Base-by-base conservation (phyloP, 176 grass and related monocot genomes). In the Cenchrus fungigraminus region DNA sequence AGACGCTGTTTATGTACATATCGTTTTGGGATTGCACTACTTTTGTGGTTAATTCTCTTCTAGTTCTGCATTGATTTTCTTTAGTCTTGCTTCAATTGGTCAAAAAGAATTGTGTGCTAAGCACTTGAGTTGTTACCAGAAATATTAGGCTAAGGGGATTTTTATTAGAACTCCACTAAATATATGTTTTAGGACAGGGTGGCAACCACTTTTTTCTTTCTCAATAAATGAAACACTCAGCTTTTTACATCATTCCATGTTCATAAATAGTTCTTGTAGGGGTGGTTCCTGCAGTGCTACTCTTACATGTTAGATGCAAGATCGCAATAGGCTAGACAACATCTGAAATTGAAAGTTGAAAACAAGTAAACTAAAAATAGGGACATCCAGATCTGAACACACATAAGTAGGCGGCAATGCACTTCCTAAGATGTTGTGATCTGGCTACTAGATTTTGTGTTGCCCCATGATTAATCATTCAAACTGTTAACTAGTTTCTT, bases 401-500 rank as follows among this genome's bases (percentile, higher is more conserved):
- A 61, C 13, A 19, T 22, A 37, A 11, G 34, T 44, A 22, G 8
- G 15, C 13, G 6, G 1, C 12, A 14, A 32, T 8, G 49, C 22
- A 15, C 6, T 2, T 25, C 37, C 82, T 77, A n/a, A 66, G 0
- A 2, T 53, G 6, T 64, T 16, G 11, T 78, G 44, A 78, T 54
- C 31, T 71, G 54, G 14, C 0, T 8, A 53, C 44, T 20, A 6
- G 32, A 64, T 16, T 77, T 73, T 57, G 52, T 25, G 12, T 68
- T 40, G 34, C 16, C 47, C 34, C 45, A 29, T 9, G 66, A 8
- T 34, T 19, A 25, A 78, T 55, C 3, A 4, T 37, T 42, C 9
- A 65, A 78, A 83, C 11, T 85, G 51, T 72, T 53, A 73, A 25
- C 8, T 34, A 50, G 17, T 66, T 88, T 2, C 31, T 66, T 34